These are phyloP conservation scores for Lactifluus volemus DNA, from an alignment of 768 basidiomycete species.

Conservation along the genomic window DNA sequence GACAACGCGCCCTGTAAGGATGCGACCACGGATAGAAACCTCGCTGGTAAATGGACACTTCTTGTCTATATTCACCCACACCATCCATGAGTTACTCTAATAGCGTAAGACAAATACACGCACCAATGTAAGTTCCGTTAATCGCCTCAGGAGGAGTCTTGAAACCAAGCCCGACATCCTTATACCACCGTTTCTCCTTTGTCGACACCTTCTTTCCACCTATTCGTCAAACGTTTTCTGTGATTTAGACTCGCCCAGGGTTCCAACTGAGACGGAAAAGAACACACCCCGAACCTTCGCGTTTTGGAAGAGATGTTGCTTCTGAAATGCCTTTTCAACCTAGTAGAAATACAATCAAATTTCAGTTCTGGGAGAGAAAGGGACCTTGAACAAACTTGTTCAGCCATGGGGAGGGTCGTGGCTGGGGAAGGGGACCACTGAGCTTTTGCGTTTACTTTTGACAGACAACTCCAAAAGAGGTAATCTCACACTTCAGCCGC, in stretches of 20 bases:
- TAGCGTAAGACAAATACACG: slow-evolving; percentile 26
- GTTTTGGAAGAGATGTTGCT: slow-evolving; percentile 98
- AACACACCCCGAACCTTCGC: slow-evolving; percentile 84
- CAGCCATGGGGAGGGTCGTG: slow-evolving; percentile 32
- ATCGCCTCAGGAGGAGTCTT: slow-evolving; percentile 96
- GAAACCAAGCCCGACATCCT: slow-evolving; percentile 95
- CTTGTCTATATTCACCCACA: slow-evolving; percentile 58
- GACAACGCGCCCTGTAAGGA: slow-evolving; percentile 93
- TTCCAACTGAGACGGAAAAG: neutral
- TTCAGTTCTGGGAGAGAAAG: neutral
- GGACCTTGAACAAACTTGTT: slow-evolving; percentile 28
- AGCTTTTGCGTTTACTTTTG: neutral
- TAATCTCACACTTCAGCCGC: slow-evolving; percentile 14
- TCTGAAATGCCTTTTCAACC: slow-evolving; percentile 97
- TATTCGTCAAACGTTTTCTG: slow-evolving; percentile 22
- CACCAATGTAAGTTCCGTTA: slow-evolving; percentile 93
- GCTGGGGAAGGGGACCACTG: slow-evolving; percentile 6
- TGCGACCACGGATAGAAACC: slow-evolving; percentile 97
- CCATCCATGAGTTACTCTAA: neutral
- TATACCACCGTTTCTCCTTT: slow-evolving; percentile 98
- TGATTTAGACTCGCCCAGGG: neutral
- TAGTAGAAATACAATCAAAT: slow-evolving; percentile 26
- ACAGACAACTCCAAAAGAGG: slow-evolving; percentile 11
- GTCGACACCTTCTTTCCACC: slow-evolving; percentile 88
- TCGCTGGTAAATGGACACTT: slow-evolving; percentile 99